A percentile compares a stretch with the other conserved stretches of the same genome.
phyloP scores from a whole-genome alignment of 208 protist genomes.

The Wallacemonas sp. region DNA sequence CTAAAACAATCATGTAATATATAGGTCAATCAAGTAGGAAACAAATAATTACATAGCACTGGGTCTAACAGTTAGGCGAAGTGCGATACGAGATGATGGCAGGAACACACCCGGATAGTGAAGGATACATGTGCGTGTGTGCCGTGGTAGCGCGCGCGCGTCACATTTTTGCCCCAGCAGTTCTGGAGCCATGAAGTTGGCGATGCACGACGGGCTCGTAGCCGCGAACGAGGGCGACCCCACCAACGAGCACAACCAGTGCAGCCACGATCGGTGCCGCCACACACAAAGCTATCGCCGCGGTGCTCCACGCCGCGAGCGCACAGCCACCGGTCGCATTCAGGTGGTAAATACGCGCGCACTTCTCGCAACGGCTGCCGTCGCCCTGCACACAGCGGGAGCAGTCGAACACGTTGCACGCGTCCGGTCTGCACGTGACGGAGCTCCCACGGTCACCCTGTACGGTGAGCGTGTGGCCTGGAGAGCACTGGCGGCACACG shows the following conservation, averaged over 20 bases:
- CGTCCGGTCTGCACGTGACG: neutral
- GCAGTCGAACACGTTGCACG: neutral
- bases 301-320: neutral
- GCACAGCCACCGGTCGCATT: neutral
- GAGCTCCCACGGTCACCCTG: neutral
- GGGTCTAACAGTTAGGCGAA: no score
- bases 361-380: neutral
- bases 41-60: no score
- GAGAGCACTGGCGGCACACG: neutral
- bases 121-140: no score
- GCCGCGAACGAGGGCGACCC: neutral
- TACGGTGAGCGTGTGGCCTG: neutral
- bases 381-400: neutral
- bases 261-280: neutral
- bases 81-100: no score
- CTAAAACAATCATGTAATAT: no score
- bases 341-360: slow-evolving; percentile 2
- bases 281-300: neutral
- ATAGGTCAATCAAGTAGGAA: no score
- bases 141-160: no score
- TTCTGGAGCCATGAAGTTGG: no score
- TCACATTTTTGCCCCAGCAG: neutral
- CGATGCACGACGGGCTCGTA: neutral
- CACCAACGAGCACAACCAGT: neutral
- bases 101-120: no score